Evolutionary conservation across 2,329 filamentous ascomycete genomes (phyloP).

Genomic region (Penicillium sp.): DNA sequence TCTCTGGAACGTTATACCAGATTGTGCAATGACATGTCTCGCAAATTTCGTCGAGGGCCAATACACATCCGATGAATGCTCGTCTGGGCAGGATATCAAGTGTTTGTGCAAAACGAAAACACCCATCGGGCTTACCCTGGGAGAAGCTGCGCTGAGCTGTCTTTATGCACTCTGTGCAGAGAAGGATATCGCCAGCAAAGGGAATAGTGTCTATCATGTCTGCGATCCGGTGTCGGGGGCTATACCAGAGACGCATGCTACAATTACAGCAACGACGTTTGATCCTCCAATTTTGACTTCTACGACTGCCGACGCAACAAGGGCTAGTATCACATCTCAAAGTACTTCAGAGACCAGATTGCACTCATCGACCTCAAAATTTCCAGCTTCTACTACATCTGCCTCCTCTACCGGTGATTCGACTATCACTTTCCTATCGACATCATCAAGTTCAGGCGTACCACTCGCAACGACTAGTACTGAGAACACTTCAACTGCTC

Average conservation of each 20-base stretch:
- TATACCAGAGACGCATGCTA: slow-evolving; percentile 37
- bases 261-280: slow-evolving; percentile 41
- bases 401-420: slow-evolving; percentile 15
- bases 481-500: not conserved
- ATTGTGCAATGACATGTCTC: slow-evolving; percentile 65
- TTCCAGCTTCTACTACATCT: slow-evolving; percentile 17
- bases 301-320: slow-evolving; percentile 2
- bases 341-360: slow-evolving; percentile 2
- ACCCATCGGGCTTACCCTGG: slow-evolving; percentile 65
- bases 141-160: slow-evolving; percentile 72
- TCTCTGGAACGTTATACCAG: slow-evolving; percentile 53
- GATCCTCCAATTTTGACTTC: slow-evolving; percentile 12
- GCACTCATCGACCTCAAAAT: slow-evolving; percentile 9
- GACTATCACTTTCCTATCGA: slow-evolving; percentile 20
- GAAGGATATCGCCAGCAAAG: slow-evolving; percentile 45
- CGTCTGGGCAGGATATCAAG: slow-evolving; percentile 54
- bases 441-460: slow-evolving; percentile 16
- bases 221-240: slow-evolving; percentile 51
- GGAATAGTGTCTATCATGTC: slow-evolving; percentile 54
- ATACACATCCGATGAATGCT: slow-evolving; percentile 49
- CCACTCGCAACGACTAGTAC: slow-evolving; percentile 8
- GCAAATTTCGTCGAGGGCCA: slow-evolving; percentile 63
- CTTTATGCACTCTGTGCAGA: slow-evolving; percentile 60
- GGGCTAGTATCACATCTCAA: not conserved
- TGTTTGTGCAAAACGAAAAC: slow-evolving; percentile 67